Conservation (phyloP, 306 rosid genomes). For the barrel medic (Medicago truncatula) region DNA sequence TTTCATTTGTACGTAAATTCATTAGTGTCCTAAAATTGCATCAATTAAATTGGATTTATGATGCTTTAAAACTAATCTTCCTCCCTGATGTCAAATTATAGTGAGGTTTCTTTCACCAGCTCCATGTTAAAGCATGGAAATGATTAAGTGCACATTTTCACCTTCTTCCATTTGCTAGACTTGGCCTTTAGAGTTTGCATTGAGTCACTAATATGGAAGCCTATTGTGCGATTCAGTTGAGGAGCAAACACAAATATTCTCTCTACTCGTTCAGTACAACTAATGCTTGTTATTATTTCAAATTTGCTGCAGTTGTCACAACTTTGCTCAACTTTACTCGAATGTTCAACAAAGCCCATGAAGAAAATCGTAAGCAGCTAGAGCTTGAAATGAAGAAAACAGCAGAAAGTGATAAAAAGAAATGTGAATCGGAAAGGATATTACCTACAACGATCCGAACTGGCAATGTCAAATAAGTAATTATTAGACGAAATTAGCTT, state of each 20-base stretch:
- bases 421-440: slow-evolving; percentile 53
- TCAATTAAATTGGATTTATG: slow-evolving; percentile 16
- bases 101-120: slow-evolving; percentile 14
- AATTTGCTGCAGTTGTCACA: slow-evolving; percentile 63
- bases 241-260: background rate
- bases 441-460: slow-evolving; percentile 53
- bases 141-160: background rate
- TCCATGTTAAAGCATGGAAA: slow-evolving; percentile 6
- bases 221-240: slow-evolving; percentile 1
- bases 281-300: slow-evolving; percentile 34
- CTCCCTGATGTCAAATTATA: background rate
- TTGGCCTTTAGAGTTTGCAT: background rate
- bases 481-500: slow-evolving; percentile 30
- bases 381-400: slow-evolving; percentile 81
- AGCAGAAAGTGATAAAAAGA: slow-evolving; percentile 64
- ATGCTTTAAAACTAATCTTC: slow-evolving; percentile 15
- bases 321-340: slow-evolving; percentile 79
- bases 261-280: background rate
- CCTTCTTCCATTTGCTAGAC: slow-evolving; percentile 20
- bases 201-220: slow-evolving; percentile 1
- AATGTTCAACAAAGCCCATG: slow-evolving; percentile 78
- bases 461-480: slow-evolving; percentile 56
- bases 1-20: slow-evolving; percentile 13
- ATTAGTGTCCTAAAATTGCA: slow-evolving; percentile 10
- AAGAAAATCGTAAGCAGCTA: slow-evolving; percentile 75